Evolutionary conservation across 306 rosid genomes (phyloP).

Genomic region (Cicer arietinum): DNA sequence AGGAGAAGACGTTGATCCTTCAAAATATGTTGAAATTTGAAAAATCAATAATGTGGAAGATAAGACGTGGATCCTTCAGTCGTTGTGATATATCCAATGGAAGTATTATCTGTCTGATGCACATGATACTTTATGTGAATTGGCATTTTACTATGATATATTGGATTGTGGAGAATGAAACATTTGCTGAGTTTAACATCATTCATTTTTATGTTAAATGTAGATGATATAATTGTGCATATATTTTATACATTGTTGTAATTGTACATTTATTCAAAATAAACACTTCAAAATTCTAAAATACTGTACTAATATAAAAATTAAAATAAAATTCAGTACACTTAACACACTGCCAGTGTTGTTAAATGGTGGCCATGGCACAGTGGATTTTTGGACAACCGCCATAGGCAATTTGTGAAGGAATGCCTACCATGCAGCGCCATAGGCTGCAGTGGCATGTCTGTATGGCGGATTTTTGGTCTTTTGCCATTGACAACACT

Average conservation of each 20-base stretch:
- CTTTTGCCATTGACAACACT: neutral
- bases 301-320: neutral
- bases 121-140: neutral
- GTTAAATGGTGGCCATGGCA: too few relatives aligned
- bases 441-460: too few relatives aligned
- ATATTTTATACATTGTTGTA: neutral
- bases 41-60: neutral
- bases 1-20: neutral
- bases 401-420: too few relatives aligned
- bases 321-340: too few relatives aligned
- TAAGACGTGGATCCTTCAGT: neutral
- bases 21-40: too few relatives aligned
- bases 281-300: neutral
- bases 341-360: neutral
- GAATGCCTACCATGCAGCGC: too few relatives aligned
- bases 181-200: neutral
- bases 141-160: neutral
- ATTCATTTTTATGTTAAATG: constrained; percentile 2
- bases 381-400: too few relatives aligned
- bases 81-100: neutral
- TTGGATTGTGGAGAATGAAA: neutral
- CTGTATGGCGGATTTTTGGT: too few relatives aligned
- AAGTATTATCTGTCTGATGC: neutral
- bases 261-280: constrained; percentile 1
- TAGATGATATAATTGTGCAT: neutral